These are phyloP conservation scores for Gastrodia elata DNA, from an alignment of 106 monocot species.

Conservation along the genomic window DNA sequence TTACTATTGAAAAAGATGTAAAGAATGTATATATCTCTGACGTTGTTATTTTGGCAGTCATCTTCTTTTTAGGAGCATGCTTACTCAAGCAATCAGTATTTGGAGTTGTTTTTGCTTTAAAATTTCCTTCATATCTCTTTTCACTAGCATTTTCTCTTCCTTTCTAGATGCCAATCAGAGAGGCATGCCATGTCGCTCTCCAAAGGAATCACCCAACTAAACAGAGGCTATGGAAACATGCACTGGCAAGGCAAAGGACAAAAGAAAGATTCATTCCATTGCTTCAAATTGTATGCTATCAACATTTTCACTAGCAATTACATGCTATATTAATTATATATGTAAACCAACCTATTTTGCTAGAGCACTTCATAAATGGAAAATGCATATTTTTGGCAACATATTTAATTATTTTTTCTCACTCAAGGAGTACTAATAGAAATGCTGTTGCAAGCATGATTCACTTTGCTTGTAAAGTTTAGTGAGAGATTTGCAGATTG, in stretches of 20 bases:
- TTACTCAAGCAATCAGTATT: not conserved
- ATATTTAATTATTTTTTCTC: not conserved
- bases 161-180: constrained; percentile 83
- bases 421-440: not conserved
- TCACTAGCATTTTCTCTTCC: constrained; percentile 2
- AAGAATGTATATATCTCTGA: not conserved
- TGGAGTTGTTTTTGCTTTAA: not conserved
- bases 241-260: constrained; percentile 63
- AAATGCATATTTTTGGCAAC: not conserved
- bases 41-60: not conserved
- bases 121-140: not conserved
- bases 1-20: not conserved
- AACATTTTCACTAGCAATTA: not conserved
- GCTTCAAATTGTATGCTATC: constrained; percentile 76
- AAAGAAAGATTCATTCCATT: constrained; percentile 66
- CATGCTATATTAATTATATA: not conserved
- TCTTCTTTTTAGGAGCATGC: not conserved
- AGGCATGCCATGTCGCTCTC: constrained; percentile 97
- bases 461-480: too few species aligned
- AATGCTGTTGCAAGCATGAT: too few species aligned
- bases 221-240: constrained; percentile 93
- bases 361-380: not conserved
- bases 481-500: too few species aligned
- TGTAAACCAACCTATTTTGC: not conserved
- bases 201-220: constrained; percentile 79